phyloP scores from a whole-genome alignment of 768 basidiomycete genomes.

The Pleurotus citrinopileatus region DNA sequence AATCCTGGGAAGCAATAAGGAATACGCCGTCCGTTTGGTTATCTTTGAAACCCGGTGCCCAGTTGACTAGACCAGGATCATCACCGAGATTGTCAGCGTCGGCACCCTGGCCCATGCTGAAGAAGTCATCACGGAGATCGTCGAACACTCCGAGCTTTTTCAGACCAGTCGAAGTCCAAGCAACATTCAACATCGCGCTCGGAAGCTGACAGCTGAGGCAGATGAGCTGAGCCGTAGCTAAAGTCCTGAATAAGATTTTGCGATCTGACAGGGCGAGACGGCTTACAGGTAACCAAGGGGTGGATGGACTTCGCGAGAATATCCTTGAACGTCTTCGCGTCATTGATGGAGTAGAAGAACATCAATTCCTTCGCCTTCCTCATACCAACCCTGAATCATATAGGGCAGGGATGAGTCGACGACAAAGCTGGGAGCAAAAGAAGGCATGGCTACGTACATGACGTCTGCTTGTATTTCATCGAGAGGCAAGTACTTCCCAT shows the following conservation, averaged over 20 bases:
- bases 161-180: neutral
- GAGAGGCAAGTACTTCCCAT: neutral
- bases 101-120: neutral
- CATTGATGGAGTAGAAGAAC: conserved; percentile 4
- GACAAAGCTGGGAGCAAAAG: neutral
- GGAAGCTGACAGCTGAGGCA: neutral
- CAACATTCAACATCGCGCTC: neutral
- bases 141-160: neutral
- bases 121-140: neutral
- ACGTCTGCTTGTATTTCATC: conserved; percentile 6
- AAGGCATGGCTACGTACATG: neutral
- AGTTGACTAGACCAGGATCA: neutral
- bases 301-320: neutral
- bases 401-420: neutral
- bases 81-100: conserved; percentile 1
- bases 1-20: conserved; percentile 4
- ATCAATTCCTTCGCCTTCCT: conserved; percentile 3
- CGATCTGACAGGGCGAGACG: neutral
- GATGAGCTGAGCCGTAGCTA: conserved; percentile 3
- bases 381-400: conserved; percentile 2
- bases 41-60: neutral
- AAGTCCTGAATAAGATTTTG: neutral
- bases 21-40: conserved; percentile 5
- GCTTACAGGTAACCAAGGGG: neutral
- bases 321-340: neutral